Base-by-base conservation (phyloP, 2,329 filamentous ascomycete genomes). In the Exophiala xenobiotica region DNA sequence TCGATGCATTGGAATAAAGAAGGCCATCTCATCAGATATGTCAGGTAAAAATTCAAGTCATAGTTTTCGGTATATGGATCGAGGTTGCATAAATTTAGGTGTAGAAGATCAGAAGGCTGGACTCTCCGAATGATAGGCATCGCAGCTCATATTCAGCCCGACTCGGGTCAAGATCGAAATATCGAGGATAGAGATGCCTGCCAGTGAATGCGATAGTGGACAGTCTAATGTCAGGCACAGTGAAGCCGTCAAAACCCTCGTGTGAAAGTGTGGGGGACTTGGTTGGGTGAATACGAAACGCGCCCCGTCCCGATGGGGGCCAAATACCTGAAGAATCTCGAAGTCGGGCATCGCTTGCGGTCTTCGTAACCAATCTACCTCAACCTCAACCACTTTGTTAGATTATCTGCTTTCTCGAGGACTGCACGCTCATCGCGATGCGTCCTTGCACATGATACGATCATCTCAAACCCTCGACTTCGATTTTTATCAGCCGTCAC, bases 1-100 rank as follows among this genome's bases (percentile, higher is more conserved):
- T 96, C 89, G 53, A 95, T 90, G 12, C 95, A 88, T 67, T 90
- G 90, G 74, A 96, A 97, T 37, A 97, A 81, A 20, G 90, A 86
- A 1, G 93, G 93, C 93, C 93, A 99, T 77, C 88, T 90, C 46
- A 90, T 90, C 59, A 96, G 84, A 72, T 99, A 99, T 65, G 95
- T 88, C 53, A 96, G 82, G 74, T 99, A 99, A 76, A 97, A 99
- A 57, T 84, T 82, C 59, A 96, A 81, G 69, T 95, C 90, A 75
- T 97, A 99, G 50, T 95, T 97, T 74, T 99, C 93, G n/a, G 93
- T 97, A 56, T 96, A 79, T 33, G 89, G 89, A 67, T 99, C 93
- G 56, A 99, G 85, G 68, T 99, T 99, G 72, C 91, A 96, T 60
- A 90, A 85, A 61, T 95, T 95, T 71, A 97, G 86, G 61, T 85